Evolutionary conservation across 148 eudicot species (phyloP), one percentile per base, ranked within the genome.

Genomic region (Camellia sinensis): DNA sequence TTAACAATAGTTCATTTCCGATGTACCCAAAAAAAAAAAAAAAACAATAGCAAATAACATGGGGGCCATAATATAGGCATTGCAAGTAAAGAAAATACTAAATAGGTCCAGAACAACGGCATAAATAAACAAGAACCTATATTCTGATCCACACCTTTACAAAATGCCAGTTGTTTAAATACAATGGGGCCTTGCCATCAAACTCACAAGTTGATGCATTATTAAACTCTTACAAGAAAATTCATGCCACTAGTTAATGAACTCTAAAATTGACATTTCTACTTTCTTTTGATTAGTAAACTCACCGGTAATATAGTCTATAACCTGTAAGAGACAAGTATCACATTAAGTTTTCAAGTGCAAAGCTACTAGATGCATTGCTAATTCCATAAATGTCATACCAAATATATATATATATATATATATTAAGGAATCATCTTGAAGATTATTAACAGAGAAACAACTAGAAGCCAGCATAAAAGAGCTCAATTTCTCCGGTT

Each of bases 131-230:
- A 54, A 6, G 53, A 41, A 73, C 19, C 74, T n/a, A 3, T 9
- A 67, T 72, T 67, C 59, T 48, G 67, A 64, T 21, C 19, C 81
- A 77, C 71, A 96, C 99, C 99, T 94, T 96, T 44, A 91, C 98
- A 83, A 96, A 96, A 83, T 96, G 99, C 99, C 99, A 96, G 81
- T 96, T 98, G 79, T 96, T 96, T 83, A 96, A 80, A 85, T 96
- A 96, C 82, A 94, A 81, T 7, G 87, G 78, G 41, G 94, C 82
- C 78, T 85, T 83, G 43, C 85, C 89, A 82, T 71, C 78, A 75
- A 17, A 54, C 7, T 50, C 68, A 22, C 71, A 48, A 74, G 79
- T 46, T 6, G 85, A 79, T 75, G 74, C 74, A 81, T 52, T 59
- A 53, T 74, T 50, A 82, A 19, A 71, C 41, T 69, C 80, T 56